Conservation (phyloP, 495 filamentous ascomycete genomes). For the Hypoxylon trugodes region DNA sequence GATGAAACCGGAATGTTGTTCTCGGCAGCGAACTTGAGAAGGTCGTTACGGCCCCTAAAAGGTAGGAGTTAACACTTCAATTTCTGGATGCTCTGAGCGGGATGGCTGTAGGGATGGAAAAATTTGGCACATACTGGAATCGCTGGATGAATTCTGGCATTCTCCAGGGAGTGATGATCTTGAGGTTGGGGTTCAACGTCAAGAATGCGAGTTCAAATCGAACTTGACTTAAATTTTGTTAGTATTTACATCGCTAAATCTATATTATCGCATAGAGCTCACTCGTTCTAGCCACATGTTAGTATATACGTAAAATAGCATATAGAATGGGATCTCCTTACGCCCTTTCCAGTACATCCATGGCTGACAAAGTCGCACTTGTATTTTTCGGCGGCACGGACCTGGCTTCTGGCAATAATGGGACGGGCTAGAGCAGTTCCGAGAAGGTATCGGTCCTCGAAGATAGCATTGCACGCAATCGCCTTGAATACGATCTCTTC, state of each 20-base stretch:
- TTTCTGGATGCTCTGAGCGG: no score
- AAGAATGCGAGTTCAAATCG: no score
- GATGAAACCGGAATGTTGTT: conserved; percentile 85
- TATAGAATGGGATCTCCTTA: conserved; percentile 83
- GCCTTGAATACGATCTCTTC: conserved; percentile 89
- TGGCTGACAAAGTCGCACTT: conserved; percentile 74
- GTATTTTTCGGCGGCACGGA: conserved; percentile 70
- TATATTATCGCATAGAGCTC: no score
- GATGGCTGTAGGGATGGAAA: no score
- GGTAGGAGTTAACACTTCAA: no score
- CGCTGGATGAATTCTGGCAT: conserved; percentile 81
- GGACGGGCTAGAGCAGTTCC: conserved; percentile 86
- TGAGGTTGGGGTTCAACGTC: conserved; percentile 79
- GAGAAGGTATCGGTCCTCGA: conserved; percentile 79
- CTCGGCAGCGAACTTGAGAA: conserved; percentile 84
- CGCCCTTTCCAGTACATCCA: conserved; percentile 88
- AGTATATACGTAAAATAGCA: conserved; percentile 40
- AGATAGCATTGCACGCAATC: conserved; percentile 82
- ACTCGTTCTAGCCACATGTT: conserved; percentile 45
- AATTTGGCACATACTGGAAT: conserved; percentile 45
- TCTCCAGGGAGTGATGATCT: conserved; percentile 91
- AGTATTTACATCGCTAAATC: no score
- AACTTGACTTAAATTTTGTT: no score
- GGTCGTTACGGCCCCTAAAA: conserved; percentile 86
- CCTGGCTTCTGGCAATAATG: conserved; percentile 73